phyloP scores from a whole-genome alignment of 176 grass and related monocot species.

The Oryza brachyantha region DNA sequence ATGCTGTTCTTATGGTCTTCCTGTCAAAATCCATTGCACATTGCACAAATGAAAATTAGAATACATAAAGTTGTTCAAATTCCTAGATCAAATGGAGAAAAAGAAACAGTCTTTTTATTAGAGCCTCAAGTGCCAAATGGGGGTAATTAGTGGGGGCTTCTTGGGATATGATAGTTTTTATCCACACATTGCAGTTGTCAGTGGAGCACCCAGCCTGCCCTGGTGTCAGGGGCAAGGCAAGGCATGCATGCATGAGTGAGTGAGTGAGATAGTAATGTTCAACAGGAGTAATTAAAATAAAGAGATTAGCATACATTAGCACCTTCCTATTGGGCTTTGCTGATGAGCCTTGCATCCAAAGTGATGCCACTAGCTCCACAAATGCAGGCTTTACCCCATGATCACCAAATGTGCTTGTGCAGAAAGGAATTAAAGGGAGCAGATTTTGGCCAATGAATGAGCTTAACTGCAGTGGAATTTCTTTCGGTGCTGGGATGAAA shows the following conservation, averaged over 20 bases:
- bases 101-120: slow-evolving; percentile 21
- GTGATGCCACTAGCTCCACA: slow-evolving; percentile 35
- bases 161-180: slow-evolving; percentile 40
- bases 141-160: slow-evolving; percentile 37
- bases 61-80: neutral
- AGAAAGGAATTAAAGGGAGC: neutral
- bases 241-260: slow-evolving; percentile 16
- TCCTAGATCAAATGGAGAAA: neutral
- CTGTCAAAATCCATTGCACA: neutral
- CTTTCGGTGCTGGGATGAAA: neutral
- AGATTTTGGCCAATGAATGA: neutral
- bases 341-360: slow-evolving; percentile 37
- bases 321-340: neutral
- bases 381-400: slow-evolving; percentile 35
- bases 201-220: slow-evolving; percentile 32
- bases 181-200: slow-evolving; percentile 13
- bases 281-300: neutral
- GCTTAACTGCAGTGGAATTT: neutral
- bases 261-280: neutral
- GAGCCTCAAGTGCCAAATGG: slow-evolving; percentile 29
- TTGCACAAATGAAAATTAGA: neutral
- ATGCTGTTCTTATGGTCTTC: neutral
- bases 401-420: slow-evolving; percentile 10
- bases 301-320: neutral
- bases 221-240: slow-evolving; percentile 30